Base-by-base conservation (phyloP, 768 basidiomycete species). In the Bullera alba region DNA sequence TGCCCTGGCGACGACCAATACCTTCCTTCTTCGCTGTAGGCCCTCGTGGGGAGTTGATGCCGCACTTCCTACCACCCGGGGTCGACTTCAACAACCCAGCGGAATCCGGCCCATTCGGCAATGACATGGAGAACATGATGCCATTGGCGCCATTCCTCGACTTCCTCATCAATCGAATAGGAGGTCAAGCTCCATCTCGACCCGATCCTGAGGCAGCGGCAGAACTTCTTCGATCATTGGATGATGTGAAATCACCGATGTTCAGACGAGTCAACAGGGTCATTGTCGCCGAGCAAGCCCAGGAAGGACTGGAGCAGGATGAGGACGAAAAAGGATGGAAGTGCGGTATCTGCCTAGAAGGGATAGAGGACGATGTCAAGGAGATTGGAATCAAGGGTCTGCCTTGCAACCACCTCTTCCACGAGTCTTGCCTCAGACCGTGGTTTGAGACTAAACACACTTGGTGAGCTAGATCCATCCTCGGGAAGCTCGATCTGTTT, bases 391-490 rank as follows among this genome's bases (percentile, higher is more conserved):
- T 67, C 12, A 67, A 64, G 51, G 48, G 51, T 30, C 34, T 64
- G 14, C 65, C 65, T 4, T 67, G 65, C 43, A 67, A 67, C 46
- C 65, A 67, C 38, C 53, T 67, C 14, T 67, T 62, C 51, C 65
- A 67, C 35, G 60, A 21, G 14, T 42, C 35, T 15, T 67, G 65
- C 43, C 43, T 67, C 10, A 37, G 55, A 45, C 62, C 62, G 2
- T 67, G 65, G 65, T 67, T 67, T 36, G 36, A 37, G 19, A 54
- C 48, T 4, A 50, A 60, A 26, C 55, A 56, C 45, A 68, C 60
- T 19, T 68, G 64, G 64, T 66, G 42, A 58, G 64, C 46, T 17
- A 21, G 8, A 15, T n/a, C 16, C 21, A 8, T 15, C 1, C n/a
- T n/a, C n/a, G n/a, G n/a, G n/a, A 12, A 21, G 16, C 1, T 30